Conservation (phyloP, 345 rosid genomes). For the Eucalyptus sp. region DNA sequence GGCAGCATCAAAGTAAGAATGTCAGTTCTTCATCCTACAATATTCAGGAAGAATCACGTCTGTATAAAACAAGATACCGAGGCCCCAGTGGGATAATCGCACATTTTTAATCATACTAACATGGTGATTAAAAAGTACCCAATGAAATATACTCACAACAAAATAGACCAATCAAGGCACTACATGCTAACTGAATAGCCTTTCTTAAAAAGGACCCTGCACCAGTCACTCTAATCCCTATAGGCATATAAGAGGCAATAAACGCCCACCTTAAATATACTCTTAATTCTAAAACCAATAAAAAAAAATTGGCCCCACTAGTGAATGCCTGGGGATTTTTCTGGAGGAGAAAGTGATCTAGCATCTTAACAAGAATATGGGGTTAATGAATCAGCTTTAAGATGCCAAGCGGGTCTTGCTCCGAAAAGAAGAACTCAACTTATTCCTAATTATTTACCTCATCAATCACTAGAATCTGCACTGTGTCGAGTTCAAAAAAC, state of each 20-base stretch:
- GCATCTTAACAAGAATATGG: not conserved
- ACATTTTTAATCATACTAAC: not conserved
- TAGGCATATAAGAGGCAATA: not conserved
- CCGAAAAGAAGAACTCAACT: not conserved
- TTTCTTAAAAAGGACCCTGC: not conserved
- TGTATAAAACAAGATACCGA: not conserved
- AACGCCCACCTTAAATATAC: not conserved
- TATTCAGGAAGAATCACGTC: not conserved
- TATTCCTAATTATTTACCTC: constrained; percentile 37
- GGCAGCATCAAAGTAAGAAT: not conserved
- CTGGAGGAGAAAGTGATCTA: not conserved
- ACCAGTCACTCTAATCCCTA: not conserved
- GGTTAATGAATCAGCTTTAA: not conserved
- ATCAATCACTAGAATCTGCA: constrained; percentile 72
- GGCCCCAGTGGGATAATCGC: not conserved
- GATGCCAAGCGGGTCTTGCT: not conserved
- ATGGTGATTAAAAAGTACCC: not conserved
- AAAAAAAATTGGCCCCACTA: not conserved
- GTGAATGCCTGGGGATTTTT: not conserved
- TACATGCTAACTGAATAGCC: not conserved
- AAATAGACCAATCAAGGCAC: not conserved
- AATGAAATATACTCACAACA: not conserved
- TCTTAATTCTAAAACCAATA: not conserved
- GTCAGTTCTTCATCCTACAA: not conserved
- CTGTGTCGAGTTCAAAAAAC: constrained; percentile 61